Evolutionary conservation across 192 early-diverging fungal species (phyloP).

Genomic region (Backusella tuberculispora): DNA sequence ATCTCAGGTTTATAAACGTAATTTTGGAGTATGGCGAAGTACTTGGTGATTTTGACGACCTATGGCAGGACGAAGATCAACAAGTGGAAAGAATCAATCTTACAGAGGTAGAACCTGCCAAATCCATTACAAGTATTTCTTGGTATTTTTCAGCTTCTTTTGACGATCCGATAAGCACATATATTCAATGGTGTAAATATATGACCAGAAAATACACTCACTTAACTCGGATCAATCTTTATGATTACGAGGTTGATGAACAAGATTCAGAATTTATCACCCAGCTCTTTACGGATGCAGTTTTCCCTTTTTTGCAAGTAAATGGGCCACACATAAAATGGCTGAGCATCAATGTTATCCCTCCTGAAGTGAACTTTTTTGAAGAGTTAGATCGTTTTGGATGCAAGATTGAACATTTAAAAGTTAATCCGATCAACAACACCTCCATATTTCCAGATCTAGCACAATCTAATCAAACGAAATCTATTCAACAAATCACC

Average conservation of each 20-base stretch:
- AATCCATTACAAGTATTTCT: not conserved
- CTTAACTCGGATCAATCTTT: not conserved
- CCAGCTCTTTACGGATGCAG: not conserved
- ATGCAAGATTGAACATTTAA: not conserved
- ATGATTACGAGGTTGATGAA: not conserved
- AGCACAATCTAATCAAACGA: not conserved
- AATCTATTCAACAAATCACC: not conserved
- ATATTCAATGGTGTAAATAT: not conserved
- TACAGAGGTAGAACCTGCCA: not conserved
- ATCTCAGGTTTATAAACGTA: not conserved
- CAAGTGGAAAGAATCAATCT: not conserved
- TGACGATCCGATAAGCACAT: not conserved
- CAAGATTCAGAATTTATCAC: not conserved
- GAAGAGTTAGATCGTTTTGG: not conserved
- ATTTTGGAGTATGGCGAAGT: not conserved
- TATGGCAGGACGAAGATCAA: not conserved
- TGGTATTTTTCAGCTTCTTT: not conserved
- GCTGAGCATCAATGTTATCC: not conserved
- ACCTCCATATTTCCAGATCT: not conserved
- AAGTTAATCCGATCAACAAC: not conserved
- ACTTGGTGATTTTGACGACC: not conserved
- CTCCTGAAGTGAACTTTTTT: not conserved
- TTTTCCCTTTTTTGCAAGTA: not conserved
- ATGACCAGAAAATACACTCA: not conserved
- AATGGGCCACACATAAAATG: not conserved